Percentiles rank a stretch among this genome's conserved stretches.
phyloP scores from a whole-genome alignment of 1,284 basidiomycete species.

The Tetrapyrgos nigripes region DNA sequence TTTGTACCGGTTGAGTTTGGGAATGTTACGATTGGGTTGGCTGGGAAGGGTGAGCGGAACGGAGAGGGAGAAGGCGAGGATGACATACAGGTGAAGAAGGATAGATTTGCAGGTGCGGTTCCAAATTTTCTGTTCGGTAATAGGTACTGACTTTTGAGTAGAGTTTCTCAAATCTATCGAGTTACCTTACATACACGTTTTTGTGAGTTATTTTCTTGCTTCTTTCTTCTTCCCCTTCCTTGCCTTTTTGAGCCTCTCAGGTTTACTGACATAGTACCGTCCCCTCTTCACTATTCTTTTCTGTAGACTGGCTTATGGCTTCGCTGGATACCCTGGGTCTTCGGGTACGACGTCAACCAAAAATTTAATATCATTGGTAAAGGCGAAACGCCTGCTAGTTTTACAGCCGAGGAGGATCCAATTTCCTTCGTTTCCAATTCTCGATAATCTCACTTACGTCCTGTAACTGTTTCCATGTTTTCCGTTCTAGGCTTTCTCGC shows the following conservation, averaged over 20 bases:
- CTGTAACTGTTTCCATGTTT: not conserved
- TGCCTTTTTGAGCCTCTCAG: too few relatives aligned
- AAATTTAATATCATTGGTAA: slow-evolving; percentile 1
- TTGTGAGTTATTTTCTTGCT: not conserved
- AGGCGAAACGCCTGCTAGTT: slow-evolving; percentile 3
- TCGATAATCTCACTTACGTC: not conserved
- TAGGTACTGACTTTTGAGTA: not conserved
- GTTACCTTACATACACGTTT: slow-evolving; percentile 1
- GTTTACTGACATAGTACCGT: not conserved
- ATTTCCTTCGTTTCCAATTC: not conserved
- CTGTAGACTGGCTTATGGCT: slow-evolving; percentile 2
- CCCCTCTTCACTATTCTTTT: not conserved
- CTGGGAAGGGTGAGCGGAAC: not conserved
- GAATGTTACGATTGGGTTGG: not conserved
- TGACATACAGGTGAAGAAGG: not conserved
- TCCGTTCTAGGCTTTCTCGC: not conserved
- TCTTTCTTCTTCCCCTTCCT: not conserved
- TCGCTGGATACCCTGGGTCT: not conserved
- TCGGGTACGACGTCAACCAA: slow-evolving; percentile 3
- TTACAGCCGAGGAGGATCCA: slow-evolving; percentile 2
- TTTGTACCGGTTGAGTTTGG: slow-evolving; percentile 9
- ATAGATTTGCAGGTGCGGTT: slow-evolving; percentile 1
- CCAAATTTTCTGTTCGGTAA: not conserved
- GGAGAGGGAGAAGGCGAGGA: not conserved
- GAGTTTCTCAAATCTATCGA: not conserved